Conservation (phyloP, 768 basidiomycete genomes). For the Kwoniella dendrophila region DNA sequence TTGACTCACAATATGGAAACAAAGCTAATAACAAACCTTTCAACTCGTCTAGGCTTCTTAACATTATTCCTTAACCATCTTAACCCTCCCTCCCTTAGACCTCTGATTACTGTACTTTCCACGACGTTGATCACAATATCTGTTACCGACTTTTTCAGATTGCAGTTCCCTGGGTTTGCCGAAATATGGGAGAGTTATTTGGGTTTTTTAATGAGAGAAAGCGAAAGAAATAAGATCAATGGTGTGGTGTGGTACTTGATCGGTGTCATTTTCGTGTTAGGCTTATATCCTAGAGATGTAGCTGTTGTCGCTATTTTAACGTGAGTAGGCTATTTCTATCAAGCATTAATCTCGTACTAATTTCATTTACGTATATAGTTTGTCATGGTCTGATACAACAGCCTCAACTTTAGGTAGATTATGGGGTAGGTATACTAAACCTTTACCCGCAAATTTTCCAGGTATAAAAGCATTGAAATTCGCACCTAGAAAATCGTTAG, state of each 20-base stretch:
- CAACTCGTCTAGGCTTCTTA: slow-evolving; percentile 64
- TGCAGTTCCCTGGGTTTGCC: slow-evolving; percentile 68
- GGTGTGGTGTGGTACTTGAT: slow-evolving; percentile 91
- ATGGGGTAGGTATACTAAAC: slow-evolving; percentile 70
- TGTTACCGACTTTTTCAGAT: slow-evolving; percentile 74
- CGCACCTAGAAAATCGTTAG: slow-evolving; percentile 78
- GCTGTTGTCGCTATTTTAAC: slow-evolving; percentile 88
- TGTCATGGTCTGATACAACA: slow-evolving; percentile 94
- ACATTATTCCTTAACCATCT: slow-evolving; percentile 65
- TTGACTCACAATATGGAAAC: too few relatives aligned
- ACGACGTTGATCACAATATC: slow-evolving; percentile 69
- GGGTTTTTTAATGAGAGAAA: slow-evolving; percentile 87
- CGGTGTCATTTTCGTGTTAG: slow-evolving; percentile 76
- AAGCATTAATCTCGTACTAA: background rate
- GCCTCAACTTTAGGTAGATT: slow-evolving; percentile 90
- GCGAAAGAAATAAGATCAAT: slow-evolving; percentile 78
- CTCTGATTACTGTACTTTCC: slow-evolving; percentile 67
- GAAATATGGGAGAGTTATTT: slow-evolving; percentile 69
- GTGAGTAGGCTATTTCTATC: slow-evolving; percentile 60
- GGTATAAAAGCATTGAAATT: slow-evolving; percentile 64
- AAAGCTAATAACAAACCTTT: background rate
- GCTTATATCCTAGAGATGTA: slow-evolving; percentile 78
- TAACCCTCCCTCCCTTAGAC: slow-evolving; percentile 59
- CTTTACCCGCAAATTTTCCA: slow-evolving; percentile 60
- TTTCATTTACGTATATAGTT: slow-evolving; percentile 59